phyloP scores from a whole-genome alignment of 2,329 filamentous ascomycete genomes.

The Penicillium sp. region DNA sequence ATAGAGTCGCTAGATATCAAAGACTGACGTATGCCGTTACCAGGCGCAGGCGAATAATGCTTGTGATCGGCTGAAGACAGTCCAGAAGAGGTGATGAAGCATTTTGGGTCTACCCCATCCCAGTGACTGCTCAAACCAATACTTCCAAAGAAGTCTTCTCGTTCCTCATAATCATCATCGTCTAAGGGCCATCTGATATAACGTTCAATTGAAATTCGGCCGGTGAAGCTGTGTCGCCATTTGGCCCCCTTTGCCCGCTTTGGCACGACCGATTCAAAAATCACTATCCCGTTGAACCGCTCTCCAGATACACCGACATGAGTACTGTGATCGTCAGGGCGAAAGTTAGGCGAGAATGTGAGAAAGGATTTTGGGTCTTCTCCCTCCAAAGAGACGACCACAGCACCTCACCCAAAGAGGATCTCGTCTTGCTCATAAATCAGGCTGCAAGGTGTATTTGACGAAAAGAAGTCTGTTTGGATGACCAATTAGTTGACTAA shows the following conservation, averaged over 20 bases:
- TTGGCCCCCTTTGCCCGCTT: constrained; percentile 1
- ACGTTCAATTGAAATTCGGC: constrained; percentile 7
- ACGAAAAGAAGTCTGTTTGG: too few relatives aligned
- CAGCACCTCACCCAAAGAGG: background rate
- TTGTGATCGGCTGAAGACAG: constrained; percentile 5
- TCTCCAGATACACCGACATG: background rate
- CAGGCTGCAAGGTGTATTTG: background rate
- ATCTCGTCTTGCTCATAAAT: background rate
- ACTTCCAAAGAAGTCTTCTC: constrained; percentile 7
- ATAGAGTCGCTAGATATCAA: constrained; percentile 1
- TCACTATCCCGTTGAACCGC: background rate
- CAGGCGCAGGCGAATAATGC: constrained; percentile 1
- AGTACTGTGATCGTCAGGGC: background rate
- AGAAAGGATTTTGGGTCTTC: constrained; percentile 1
- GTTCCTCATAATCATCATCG: constrained; percentile 1
- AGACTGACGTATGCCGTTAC: background rate
- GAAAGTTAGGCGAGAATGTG: background rate
- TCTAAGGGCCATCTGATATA: constrained; percentile 8
- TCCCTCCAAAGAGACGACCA: background rate
- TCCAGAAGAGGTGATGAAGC: constrained; percentile 5
- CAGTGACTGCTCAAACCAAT: constrained; percentile 3
- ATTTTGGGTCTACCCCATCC: constrained; percentile 9
- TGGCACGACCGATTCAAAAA: constrained; percentile 2
- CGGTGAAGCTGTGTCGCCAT: background rate
- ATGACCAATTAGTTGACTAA: constrained; percentile 1